Evolutionary conservation across 1,139 yeast species (phyloP).

Genomic region (Blastobotrys proliferans): DNA sequence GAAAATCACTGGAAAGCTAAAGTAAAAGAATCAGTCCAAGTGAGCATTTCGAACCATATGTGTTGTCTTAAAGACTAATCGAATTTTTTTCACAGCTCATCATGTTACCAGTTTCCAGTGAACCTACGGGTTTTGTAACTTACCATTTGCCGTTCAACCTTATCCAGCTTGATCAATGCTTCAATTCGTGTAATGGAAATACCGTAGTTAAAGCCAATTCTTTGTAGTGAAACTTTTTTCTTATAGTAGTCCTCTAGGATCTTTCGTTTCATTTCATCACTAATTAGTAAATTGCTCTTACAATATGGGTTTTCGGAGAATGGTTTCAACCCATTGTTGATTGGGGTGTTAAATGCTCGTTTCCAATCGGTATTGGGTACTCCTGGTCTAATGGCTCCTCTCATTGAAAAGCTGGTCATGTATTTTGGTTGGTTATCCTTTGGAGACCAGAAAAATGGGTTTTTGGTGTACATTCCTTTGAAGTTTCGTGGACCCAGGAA

Average conservation of each 20-base stretch:
- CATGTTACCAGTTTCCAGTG: constrained; percentile 29
- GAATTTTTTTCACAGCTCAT: constrained; percentile 42
- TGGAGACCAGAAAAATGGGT: constrained; percentile 72
- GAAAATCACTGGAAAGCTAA: too few species aligned
- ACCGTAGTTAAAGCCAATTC: constrained; percentile 75
- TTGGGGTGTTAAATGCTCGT: constrained; percentile 20
- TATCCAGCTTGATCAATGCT: constrained; percentile 67
- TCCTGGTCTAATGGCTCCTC: constrained; percentile 11
- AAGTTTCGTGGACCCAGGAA: constrained; percentile 81
- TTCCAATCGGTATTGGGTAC: constrained; percentile 17
- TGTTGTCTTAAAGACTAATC: constrained; percentile 81
- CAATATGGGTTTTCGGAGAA: constrained; percentile 74
- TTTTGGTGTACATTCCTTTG: constrained; percentile 75
- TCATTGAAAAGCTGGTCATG: constrained; percentile 51
- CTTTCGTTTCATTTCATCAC: constrained; percentile 53
- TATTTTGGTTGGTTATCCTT: constrained; percentile 72
- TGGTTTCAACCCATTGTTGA: constrained; percentile 40
- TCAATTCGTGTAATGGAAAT: constrained; percentile 81
- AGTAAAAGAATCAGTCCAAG: constrained; percentile 25
- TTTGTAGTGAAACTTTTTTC: constrained; percentile 56
- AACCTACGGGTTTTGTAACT: constrained; percentile 37
- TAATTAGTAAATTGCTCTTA: constrained; percentile 59
- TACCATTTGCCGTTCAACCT: constrained; percentile 59
- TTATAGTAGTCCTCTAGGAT: constrained; percentile 56
- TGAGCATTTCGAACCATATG: constrained; percentile 48